A percentile compares a stretch with the other conserved stretches of the same genome.
Conservation (phyloP, 1,284 basidiomycete species). For the Pseudozyma sp. region DNA sequence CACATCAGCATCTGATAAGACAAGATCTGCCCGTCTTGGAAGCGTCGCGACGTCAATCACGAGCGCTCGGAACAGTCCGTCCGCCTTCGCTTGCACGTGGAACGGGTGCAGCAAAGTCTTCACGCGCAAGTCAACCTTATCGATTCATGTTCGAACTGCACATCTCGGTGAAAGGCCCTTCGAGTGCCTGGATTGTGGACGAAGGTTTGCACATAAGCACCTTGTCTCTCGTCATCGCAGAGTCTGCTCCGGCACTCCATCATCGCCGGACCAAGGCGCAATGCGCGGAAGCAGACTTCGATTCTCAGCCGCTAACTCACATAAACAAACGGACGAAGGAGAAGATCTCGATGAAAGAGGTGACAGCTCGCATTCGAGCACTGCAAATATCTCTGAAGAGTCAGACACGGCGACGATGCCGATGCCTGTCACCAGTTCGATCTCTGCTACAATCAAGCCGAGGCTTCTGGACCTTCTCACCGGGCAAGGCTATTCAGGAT, state of each 20-base stretch:
- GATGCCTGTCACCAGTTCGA: background rate
- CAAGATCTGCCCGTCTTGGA: slow-evolving; percentile 16
- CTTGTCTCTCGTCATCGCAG: slow-evolving; percentile 48
- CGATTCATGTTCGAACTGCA: slow-evolving; percentile 43
- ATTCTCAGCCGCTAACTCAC: slow-evolving; percentile 14
- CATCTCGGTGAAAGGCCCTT: slow-evolving; percentile 54
- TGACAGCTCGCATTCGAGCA: background rate
- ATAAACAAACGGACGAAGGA: background rate
- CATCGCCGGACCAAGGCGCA: slow-evolving; percentile 12
- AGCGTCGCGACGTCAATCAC: slow-evolving; percentile 27
- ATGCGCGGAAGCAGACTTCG: slow-evolving; percentile 29
- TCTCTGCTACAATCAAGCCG: slow-evolving; percentile 8
- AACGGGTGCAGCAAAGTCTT: slow-evolving; percentile 45
- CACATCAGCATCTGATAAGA: slow-evolving; percentile 17
- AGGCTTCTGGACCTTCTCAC: slow-evolving; percentile 39
- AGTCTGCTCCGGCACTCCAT: slow-evolving; percentile 12
- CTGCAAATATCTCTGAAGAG: background rate
- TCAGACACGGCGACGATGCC: background rate
- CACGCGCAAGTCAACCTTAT: slow-evolving; percentile 41
- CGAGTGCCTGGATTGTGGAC: slow-evolving; percentile 42
- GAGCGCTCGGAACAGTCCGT: slow-evolving; percentile 2
- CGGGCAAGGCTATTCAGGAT: slow-evolving; percentile 32
- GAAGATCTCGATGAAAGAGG: slow-evolving; percentile 6
- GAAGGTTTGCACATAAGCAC: slow-evolving; percentile 53
- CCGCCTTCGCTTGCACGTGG: slow-evolving; percentile 30